Base-by-base conservation (phyloP, 768 basidiomycete genomes). In the Russula virescens region DNA sequence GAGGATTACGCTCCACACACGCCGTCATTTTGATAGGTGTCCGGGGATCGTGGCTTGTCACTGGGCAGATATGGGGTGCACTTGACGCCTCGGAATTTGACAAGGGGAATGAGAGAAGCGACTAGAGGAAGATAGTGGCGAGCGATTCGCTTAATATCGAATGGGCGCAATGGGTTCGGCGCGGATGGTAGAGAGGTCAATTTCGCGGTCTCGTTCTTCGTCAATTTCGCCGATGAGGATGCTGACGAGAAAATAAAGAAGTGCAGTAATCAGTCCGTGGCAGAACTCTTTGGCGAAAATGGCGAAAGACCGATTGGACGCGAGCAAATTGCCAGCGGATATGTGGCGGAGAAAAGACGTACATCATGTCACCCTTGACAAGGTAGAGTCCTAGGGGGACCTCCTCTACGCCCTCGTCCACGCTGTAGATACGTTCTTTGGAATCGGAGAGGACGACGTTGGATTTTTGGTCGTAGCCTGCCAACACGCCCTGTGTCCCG, bases 311-410 rank as follows among this genome's bases (percentile, higher is more conserved):
- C 42, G 18, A 43, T n/a, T n/a, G 9, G 11, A 40, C 14, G 11
- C 38, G 38, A 5, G 38, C 10, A 5, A 38, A 11, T n/a, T n/a
- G n/a, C n/a, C n/a, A 19, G 42, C 4, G 18, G 3, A 43, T 43
- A 43, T 19, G 42, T 18, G 18, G 25, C 10, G 28, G 31, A n/a
- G 26, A 13, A 43, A 43, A 7, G 43, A 84, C 93, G 74, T 70
- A 98, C 97, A 96, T 94, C 82, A 94, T 94, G 73, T 99, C 97
- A 3, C 97, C 97, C 70, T 98, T 94, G 72, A 99, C 94, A 70
- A 99, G 86, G 75, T 99, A 98, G 49, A 98, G 79, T 0, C 97
- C 97, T 26, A 98, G 79, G 0, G 93, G 90, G 11, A 94, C 86
- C 79, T 98, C 94, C 75, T 98, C 92, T 28, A 97, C 94, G 45